These are phyloP conservation scores for Curvularia sp. DNA, from an alignment of 2,329 filamentous ascomycete genomes.

Conservation along the genomic window DNA sequence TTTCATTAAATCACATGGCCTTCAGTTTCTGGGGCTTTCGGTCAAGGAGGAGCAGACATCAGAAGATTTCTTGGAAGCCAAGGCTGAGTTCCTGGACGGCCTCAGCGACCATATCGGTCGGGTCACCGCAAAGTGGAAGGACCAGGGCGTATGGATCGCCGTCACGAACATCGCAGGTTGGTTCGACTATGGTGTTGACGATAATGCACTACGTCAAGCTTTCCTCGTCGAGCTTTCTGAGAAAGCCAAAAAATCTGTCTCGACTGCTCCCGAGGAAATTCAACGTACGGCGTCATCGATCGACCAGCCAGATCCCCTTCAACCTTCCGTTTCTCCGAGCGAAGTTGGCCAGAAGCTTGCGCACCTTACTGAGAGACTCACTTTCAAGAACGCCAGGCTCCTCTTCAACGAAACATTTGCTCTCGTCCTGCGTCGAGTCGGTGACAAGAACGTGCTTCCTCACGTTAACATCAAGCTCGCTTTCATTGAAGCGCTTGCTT, in stretches of 20 bases:
- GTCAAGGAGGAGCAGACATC: constrained; percentile 14
- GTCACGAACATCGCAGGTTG: constrained; percentile 63
- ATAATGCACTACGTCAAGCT: constrained; percentile 47
- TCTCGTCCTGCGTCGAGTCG: constrained; percentile 60
- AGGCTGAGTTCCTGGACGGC: constrained; percentile 59
- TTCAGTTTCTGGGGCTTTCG: constrained; percentile 65
- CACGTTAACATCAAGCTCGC: constrained; percentile 69
- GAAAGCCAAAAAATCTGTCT: constrained; percentile 17
- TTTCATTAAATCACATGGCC: constrained; percentile 69
- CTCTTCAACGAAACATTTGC: constrained; percentile 57
- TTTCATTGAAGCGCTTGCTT: constrained; percentile 61
- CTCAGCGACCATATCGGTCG: constrained; percentile 66
- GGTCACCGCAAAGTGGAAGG: constrained; percentile 61
- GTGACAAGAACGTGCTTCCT: constrained; percentile 66
- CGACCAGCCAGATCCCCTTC: constrained; percentile 14
- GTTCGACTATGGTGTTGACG: constrained; percentile 61
- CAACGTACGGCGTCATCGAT: constrained; percentile 20
- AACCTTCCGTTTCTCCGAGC: constrained; percentile 4
- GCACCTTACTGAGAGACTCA: neutral
- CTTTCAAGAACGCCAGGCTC: constrained; percentile 44
- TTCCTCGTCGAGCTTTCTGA: constrained; percentile 20
- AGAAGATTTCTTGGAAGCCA: constrained; percentile 57
- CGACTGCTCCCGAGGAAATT: constrained; percentile 23
- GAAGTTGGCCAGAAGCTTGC: constrained; percentile 9
- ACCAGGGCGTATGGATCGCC: constrained; percentile 64